Evolutionary conservation across 176 grass and related monocot species (phyloP), one percentile per base, ranked within the genome.

Genomic region (Cocos nucifera): DNA sequence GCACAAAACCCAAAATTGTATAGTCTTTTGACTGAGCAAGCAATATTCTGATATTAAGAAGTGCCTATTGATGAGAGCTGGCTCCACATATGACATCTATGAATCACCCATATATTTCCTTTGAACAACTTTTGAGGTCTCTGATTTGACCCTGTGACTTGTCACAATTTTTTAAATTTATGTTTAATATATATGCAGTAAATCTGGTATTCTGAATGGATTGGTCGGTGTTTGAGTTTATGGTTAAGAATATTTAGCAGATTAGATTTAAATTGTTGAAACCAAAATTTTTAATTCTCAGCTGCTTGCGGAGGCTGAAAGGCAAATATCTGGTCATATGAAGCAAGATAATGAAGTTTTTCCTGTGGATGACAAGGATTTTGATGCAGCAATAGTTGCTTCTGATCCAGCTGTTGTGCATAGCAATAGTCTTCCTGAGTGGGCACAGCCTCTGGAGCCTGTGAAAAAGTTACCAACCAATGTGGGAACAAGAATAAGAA

Each of bases 401-500:
- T 79, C 84, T 32, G 84, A 76, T 39, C 73, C 83, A 39, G 69
- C 59, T 72, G 49, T 61, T 74, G 51, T 59, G 77, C 72, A 88
- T 73, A 65, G 56, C 53, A 82, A 79, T 23, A 73, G 55, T 26
- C 69, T 97, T 65, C 93, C 93, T 59, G 81, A 88, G 71, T 97
- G 93, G 93, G 93, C 88, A 69, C 74, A 88, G 69, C 79, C 84
- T 56, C 50, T 97, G 63, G 93, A 97, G 69, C 84, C 87, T 58
- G 93, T 97, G 65, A 85, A 75, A 75, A 97, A 97, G 75, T 73
- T 97, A 49, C 93, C 93, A n/a, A 97, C 93, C 56, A 97, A 97
- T 85, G 93, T 97, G 39, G 93, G 93, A 59, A 97, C 93, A 17
- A 85, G 93, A 83, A 97, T 97, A 39, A 91, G 93, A 82, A 97